phyloP scores from a whole-genome alignment of 441 rosid genomes.

The Gossypium armourianum region DNA sequence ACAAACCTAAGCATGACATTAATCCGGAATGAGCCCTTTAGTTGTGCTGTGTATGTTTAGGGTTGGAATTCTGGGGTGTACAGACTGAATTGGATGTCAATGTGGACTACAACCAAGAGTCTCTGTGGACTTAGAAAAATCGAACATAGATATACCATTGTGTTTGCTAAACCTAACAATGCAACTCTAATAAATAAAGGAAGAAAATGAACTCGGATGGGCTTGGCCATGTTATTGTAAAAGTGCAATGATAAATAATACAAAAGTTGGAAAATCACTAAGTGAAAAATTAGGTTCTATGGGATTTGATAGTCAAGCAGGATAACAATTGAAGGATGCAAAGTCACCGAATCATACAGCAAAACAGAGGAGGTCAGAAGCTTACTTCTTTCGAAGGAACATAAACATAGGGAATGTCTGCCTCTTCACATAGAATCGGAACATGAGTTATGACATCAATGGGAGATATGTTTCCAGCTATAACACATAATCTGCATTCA shows the following conservation, averaged over 20 bases:
- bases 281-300: background rate
- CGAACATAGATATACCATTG: background rate
- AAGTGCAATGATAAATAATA: background rate
- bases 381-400: slow-evolving; percentile 87
- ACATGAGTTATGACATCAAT: slow-evolving; percentile 95
- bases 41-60: background rate
- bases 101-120: background rate
- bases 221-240: background rate
- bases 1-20: background rate
- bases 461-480: slow-evolving; percentile 30
- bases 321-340: background rate
- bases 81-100: background rate
- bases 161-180: background rate
- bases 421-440: slow-evolving; percentile 59
- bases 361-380: background rate
- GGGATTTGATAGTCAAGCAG: background rate
- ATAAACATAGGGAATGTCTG: slow-evolving; percentile 62
- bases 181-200: background rate
- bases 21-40: background rate
- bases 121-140: background rate
- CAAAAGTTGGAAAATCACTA: background rate
- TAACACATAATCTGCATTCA: slow-evolving; percentile 40
- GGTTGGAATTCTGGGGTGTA: background rate
- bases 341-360: background rate
- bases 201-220: background rate